A percentile compares a stretch with the other conserved stretches of the same genome.
phyloP scores from a whole-genome alignment of 2,329 filamentous ascomycete genomes.

The Macroventuria anomochaeta region DNA sequence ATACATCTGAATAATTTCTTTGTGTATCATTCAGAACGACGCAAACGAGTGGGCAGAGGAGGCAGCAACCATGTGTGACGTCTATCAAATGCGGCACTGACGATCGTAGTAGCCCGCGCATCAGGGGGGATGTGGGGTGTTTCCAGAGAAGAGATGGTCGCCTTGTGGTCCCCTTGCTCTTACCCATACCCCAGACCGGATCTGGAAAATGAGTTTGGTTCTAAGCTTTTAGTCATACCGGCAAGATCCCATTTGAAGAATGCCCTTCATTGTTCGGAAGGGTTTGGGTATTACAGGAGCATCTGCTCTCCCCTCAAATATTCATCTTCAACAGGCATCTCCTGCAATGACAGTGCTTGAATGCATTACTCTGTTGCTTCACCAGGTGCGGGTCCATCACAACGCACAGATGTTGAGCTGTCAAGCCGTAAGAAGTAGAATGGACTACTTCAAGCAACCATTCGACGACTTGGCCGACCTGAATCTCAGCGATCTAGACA shows the following conservation, averaged over 20 bases:
- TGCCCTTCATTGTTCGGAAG: conserved; percentile 28
- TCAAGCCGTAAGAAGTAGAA: too few species aligned
- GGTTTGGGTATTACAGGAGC: conserved; percentile 37
- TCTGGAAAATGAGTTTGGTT: too few species aligned
- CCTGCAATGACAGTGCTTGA: conserved; percentile 34
- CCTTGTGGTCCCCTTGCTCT: too few species aligned
- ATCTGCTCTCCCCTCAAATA: conserved; percentile 27
- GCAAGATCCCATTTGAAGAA: conserved; percentile 12
- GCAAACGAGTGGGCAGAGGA: conserved; percentile 33
- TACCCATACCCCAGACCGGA: too few species aligned
- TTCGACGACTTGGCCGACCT: too few species aligned
- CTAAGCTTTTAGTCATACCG: too few species aligned
- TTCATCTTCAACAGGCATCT: conserved; percentile 28
- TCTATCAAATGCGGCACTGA: conserved; percentile 33
- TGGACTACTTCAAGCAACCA: too few species aligned
- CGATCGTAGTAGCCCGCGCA: conserved; percentile 33
- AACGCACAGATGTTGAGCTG: too few species aligned
- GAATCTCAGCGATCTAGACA: too few species aligned
- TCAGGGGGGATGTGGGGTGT: conserved; percentile 27
- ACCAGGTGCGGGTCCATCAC: too few species aligned
- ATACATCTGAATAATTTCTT: conserved; percentile 29
- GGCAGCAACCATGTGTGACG: conserved; percentile 33
- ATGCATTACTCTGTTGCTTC: conserved; percentile 31
- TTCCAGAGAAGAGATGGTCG: conserved; percentile 30
- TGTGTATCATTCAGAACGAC: conserved; percentile 35